A percentile compares a stretch with the other conserved stretches of the same genome.
Evolutionary conservation across 331 rosid genomes (phyloP).

Genomic region (Dryas integrifolia): DNA sequence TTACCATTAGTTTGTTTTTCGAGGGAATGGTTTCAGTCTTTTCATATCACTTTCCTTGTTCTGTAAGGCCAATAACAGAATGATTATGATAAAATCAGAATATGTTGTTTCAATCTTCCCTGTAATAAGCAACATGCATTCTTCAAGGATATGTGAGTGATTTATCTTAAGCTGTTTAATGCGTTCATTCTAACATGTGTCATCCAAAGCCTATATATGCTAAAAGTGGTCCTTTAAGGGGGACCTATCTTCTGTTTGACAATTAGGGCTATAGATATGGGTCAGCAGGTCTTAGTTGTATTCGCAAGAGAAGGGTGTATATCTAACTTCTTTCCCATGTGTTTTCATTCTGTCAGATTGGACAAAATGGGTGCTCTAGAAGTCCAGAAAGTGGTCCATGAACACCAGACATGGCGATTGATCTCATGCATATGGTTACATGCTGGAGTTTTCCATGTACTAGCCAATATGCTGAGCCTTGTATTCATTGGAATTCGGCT

Average conservation of each 20-base stretch:
- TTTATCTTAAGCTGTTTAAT: neutral
- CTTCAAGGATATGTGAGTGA: neutral
- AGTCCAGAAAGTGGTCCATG: conserved; percentile 54
- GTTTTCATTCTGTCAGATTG: conserved; percentile 48
- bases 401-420: conserved; percentile 82
- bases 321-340: conserved; percentile 19
- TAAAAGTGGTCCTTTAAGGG: neutral
- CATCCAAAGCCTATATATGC: neutral
- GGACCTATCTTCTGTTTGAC: conserved; percentile 5
- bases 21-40: neutral
- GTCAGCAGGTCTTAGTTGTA: conserved; percentile 15
- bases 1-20: neutral
- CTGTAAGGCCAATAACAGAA: conserved; percentile 1
- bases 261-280: conserved; percentile 4
- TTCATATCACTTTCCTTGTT: neutral
- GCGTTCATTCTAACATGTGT: neutral
- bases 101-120: neutral
- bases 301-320: conserved; percentile 6
- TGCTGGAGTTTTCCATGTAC: conserved; percentile 86
- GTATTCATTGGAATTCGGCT: conserved; percentile 83
- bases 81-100: neutral
- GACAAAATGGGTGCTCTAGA: conserved; percentile 87
- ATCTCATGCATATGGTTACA: conserved; percentile 89
- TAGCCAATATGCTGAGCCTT: conserved; percentile 95
- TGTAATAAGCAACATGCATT: neutral